Evolutionary conservation across 1,284 basidiomycete species (phyloP).

Genomic region (Cutaneotrichosporon sp.): DNA sequence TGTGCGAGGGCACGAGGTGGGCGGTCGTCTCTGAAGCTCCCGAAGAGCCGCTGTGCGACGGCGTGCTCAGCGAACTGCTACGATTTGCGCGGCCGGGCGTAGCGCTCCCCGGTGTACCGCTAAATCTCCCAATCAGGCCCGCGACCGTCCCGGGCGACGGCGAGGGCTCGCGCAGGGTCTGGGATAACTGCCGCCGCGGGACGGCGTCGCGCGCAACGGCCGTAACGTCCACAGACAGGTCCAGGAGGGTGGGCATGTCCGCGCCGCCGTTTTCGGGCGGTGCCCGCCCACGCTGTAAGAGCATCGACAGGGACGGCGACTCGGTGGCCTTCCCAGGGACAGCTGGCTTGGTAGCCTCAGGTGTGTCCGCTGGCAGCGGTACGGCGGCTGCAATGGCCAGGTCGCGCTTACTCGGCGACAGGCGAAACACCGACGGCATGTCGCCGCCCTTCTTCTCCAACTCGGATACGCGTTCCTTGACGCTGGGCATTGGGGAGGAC

Average conservation of each 20-base stretch:
- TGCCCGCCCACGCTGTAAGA: not conserved
- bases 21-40: not conserved
- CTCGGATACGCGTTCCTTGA: conserved; percentile 3
- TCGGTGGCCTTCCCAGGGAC: not conserved
- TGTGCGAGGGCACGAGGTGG: no score
- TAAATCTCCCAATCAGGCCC: conserved; percentile 5
- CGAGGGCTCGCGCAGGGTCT: conserved; percentile 1
- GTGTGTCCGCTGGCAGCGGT: conserved; percentile 5
- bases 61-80: not conserved
- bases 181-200: not conserved
- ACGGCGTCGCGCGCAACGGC: not conserved
- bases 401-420: conserved; percentile 3
- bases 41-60: not conserved
- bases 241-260: conserved; percentile 5
- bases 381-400: conserved; percentile 9
- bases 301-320: conserved; percentile 14
- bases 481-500: not conserved
- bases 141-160: conserved; percentile 3
- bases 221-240: conserved; percentile 7
- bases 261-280: not conserved
- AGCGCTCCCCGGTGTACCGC: no score
- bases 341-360: not conserved
- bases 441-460: conserved; percentile 1
- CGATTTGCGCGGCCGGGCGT: no score
- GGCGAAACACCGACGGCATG: not conserved